Base-by-base conservation (phyloP, 345 rosid genomes). In the Crucihimalaya himalaica region DNA sequence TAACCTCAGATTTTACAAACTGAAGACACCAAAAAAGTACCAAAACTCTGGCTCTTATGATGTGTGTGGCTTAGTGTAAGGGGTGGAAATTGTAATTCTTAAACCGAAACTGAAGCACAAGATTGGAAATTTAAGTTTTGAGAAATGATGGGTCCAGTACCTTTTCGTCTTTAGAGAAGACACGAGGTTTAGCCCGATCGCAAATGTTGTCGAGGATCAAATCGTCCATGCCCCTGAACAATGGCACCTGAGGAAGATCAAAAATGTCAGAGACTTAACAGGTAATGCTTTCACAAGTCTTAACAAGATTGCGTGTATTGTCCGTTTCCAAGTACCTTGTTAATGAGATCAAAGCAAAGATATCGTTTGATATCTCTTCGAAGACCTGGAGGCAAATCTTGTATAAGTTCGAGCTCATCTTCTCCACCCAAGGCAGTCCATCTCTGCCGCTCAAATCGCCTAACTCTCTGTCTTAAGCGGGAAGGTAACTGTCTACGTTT, bases 191-290 rank as follows among this genome's bases (percentile, higher is more conserved):
- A 31, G 85, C 88, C 3, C 97, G 83, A 65, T 93, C 97, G n/a
- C 98, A 93, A 12, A 93, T 89, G 82, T 93, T 91, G 84, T 93
- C 98, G 0, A 93, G 89, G 62, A 89, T 93, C 65, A 93, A 87
- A 62, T 91, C 91, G 53, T 88, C 92, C 84, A 93, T 71, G 61
- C 83, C 83, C 54, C 87, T 91, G 77, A 93, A 91, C 73, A 91
- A 68, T 25, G 98, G 96, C 2, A 93, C 96, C 98, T 93, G 35
- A 50, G 34, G 45, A 48, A 15, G 48, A 70, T 19, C 23, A 61
- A 39, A 32, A 27, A 65, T 37, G 51, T 66, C 20, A 57, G 57
- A 54, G 45, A 69, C 48, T 29, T 50, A 4, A 7, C 12, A 4
- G 23, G 29, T 27, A 37, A 21, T 68, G 47, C 18, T 58, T 51